Evolutionary conservation across 805 yeast species (phyloP), one percentile per base, ranked within the genome.

Genomic region (Diddensiella santjacobensis): DNA sequence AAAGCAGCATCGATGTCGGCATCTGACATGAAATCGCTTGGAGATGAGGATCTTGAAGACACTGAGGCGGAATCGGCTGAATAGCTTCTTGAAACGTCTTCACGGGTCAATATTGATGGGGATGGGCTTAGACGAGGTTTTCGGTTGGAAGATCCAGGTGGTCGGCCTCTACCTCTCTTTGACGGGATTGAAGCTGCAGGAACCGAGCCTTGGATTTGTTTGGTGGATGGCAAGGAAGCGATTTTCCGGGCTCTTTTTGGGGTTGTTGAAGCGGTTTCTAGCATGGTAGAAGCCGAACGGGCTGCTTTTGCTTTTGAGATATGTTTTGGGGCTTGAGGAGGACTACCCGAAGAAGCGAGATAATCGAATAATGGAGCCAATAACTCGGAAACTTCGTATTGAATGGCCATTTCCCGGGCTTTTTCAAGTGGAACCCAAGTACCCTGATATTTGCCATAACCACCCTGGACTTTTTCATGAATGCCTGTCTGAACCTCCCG

Each of bases 391-490:
- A 86, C 95, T 1, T 76, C 81, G 56, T 79, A 80, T 57, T 79
- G 80, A 43, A 71, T 70, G 1, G 91, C 87, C 48, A 87, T 75
- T 53, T 75, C 78, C 22, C 71, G 67, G 0, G 96, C 97, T 43
- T 86, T 79, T 4, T 75, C 80, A 53, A 87, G 67, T 0, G 97
- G 97, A 5, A 90, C 90, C 96, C 96, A 90, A 2, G 97, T 90
- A 15, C 96, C 97, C 66, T 91, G 98, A 66, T 89, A 91, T 62
- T 90, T 83, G 46, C 98, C 98, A 64, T 89, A 90, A 2, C 98
- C 98, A 53, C 98, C 98, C 66, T 90, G 98, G 19, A 90, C 88
- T 65, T 91, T 91, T 60, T 90, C 96, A 64, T 90, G 97, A 17
- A 73, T 68, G 3, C 95, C 96, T 37, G 77, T 78, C 62, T 91